These are phyloP conservation scores for Phyllostachys edulis DNA, from an alignment of 176 grass and related monocot genomes.

Conservation along the genomic window DNA sequence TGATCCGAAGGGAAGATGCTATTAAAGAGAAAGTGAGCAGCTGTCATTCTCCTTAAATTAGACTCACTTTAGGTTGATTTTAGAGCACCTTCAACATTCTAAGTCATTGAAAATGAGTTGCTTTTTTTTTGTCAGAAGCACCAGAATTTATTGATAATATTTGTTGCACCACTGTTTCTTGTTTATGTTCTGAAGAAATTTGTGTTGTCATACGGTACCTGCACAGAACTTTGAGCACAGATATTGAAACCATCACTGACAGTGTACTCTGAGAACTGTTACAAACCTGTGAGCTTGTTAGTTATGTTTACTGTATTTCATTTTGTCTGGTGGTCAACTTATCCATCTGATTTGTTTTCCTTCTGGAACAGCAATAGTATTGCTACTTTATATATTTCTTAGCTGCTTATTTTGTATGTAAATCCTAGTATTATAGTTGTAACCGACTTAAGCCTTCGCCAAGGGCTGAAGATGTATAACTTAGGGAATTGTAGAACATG, in stretches of 20 bases:
- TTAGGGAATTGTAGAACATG: background rate
- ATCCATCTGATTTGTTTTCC: background rate
- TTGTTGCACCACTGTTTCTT: background rate
- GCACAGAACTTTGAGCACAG: background rate
- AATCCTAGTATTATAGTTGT: background rate
- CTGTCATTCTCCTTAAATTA: background rate
- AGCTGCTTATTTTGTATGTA: background rate
- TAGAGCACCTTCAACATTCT: background rate
- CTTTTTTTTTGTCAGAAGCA: background rate
- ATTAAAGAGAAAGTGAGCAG: slow-evolving; percentile 73
- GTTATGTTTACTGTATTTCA: background rate
- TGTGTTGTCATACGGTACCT: background rate
- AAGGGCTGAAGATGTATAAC: background rate
- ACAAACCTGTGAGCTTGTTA: background rate
- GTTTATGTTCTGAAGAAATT: background rate
- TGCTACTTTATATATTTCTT: background rate
- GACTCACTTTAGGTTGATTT: background rate
- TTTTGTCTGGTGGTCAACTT: background rate
- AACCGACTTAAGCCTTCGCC: background rate
- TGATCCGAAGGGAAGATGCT: slow-evolving; percentile 49
- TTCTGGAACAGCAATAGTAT: background rate
- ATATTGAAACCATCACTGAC: background rate
- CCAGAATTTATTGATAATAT: background rate
- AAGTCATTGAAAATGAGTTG: background rate
- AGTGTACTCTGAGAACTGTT: background rate